phyloP scores from a whole-genome alignment of 345 rosid genomes.

The Adansonia digitata region DNA sequence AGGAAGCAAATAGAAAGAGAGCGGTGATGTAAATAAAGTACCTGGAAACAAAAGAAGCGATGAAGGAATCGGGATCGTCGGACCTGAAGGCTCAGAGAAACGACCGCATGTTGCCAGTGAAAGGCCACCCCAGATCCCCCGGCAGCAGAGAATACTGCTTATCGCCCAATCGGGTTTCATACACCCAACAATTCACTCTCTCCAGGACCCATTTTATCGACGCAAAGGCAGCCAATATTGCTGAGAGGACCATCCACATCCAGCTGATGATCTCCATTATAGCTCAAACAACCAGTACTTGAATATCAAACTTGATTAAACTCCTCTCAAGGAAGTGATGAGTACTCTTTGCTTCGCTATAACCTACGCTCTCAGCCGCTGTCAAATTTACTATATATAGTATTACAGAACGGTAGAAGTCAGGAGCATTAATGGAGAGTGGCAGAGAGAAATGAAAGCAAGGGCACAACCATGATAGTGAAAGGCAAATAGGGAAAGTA shows the following conservation, averaged over 20 bases:
- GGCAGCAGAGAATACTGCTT: constrained; percentile 53
- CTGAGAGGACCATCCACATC: background rate
- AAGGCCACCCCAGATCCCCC: constrained; percentile 78
- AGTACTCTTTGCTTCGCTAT: no score
- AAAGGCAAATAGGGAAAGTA: background rate
- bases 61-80: constrained; percentile 64
- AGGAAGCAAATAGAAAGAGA: background rate
- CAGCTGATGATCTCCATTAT: background rate
- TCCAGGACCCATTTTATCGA: constrained; percentile 38
- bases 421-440: no score
- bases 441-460: no score
- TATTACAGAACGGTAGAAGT: no score
- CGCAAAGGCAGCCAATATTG: background rate
- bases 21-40: background rate
- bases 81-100: constrained; percentile 80
- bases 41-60: constrained; percentile 38
- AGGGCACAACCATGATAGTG: background rate
- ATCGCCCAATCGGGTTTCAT: constrained; percentile 54
- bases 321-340: background rate
- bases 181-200: constrained; percentile 49
- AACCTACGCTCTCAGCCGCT: no score
- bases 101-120: constrained; percentile 82
- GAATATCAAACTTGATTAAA: background rate
- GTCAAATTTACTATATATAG: no score
- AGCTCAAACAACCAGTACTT: background rate